Evolutionary conservation across 345 rosid genomes (phyloP), one percentile per base, ranked within the genome.

Genomic region (Isatis tinctoria): DNA sequence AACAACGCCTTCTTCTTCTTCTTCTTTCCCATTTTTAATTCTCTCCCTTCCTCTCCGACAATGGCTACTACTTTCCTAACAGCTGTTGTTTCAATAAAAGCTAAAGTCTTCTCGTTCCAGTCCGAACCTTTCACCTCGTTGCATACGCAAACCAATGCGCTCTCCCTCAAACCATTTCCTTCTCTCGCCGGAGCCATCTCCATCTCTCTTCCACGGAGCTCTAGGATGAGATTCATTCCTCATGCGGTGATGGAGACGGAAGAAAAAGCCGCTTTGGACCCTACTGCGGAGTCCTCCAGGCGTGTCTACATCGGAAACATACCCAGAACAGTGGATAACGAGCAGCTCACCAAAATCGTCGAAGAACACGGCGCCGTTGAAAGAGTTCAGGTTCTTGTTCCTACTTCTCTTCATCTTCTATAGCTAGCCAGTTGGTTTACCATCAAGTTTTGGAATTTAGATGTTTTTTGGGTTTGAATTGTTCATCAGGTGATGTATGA

Each of bases 331-430:
- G 49, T 87, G 3, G 44, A 72, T 43, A 84, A 79, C 61, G 90
- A 83, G 2, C 86, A 89, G 75, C 96, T 94, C 60, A 56, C 69
- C 4, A 78, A 77, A 70, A 82, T 91, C 70, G 89, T 93, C 39
- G 85, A 83, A 66, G 91, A 94, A 60, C 93, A 91, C 67, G 96
- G 96, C 11, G 82, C 90, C 57, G 87, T 88, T 37, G 95, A 89
- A 67, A 86, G 87, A 79, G 86, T 87, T 44, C 93, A 91, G 95
- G 97, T 91, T 63, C 16, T 72, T 65, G 60, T 47, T 18, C 7
- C 16, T 39, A 3, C 45, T 17, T 35, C 11, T 60, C 0, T 59
- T 18, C 26, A 18, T 20, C 59, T 20, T 27, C 47, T 27, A 3
- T 20, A 37, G 4, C 45, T 24, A 10, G 2, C 16, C 8, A 4